A percentile compares a stretch with the other conserved stretches of the same genome.
These are phyloP conservation scores for Aspergillus conjunctus DNA, from an alignment of 495 filamentous ascomycete genomes.

Conservation along the genomic window DNA sequence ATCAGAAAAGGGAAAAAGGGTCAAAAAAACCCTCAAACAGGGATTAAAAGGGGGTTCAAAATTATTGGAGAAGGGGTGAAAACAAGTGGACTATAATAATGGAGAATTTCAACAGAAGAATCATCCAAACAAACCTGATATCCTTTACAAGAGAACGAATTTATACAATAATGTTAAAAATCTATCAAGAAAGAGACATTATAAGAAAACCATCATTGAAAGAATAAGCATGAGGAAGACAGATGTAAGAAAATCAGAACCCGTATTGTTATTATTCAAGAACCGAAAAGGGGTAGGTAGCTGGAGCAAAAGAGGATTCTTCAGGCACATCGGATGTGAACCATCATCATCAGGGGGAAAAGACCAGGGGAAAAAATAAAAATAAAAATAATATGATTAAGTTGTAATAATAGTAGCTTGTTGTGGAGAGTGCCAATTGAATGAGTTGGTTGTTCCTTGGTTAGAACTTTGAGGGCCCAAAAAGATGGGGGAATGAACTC, in stretches of 20 bases:
- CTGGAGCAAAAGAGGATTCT: constrained; percentile 13
- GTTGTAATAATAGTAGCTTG: not conserved
- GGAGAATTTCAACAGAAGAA: not conserved
- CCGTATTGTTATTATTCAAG: constrained; percentile 5
- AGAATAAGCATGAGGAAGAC: not conserved
- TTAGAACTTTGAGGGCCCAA: constrained; percentile 12
- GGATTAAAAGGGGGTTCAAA: constrained; percentile 12
- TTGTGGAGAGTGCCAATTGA: constrained; percentile 12
- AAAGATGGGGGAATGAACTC: constrained; percentile 11
- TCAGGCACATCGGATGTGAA: constrained; percentile 9
- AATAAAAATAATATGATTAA: not conserved
- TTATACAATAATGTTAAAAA: not conserved
- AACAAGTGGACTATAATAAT: constrained; percentile 1
- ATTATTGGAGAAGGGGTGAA: constrained; percentile 11
- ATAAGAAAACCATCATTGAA: not conserved
- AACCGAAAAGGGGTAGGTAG: constrained; percentile 16
- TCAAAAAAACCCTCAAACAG: constrained; percentile 14
- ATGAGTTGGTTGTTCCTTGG: constrained; percentile 13
- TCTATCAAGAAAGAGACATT: not conserved
- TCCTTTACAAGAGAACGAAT: not conserved
- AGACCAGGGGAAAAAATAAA: not conserved
- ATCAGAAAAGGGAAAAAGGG: constrained; percentile 5
- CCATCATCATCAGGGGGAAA: constrained; percentile 12
- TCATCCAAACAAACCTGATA: not conserved
- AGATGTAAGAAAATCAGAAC: not conserved